Base-by-base conservation (phyloP, 2,329 filamentous ascomycete genomes). In the Cytospora piceicola region DNA sequence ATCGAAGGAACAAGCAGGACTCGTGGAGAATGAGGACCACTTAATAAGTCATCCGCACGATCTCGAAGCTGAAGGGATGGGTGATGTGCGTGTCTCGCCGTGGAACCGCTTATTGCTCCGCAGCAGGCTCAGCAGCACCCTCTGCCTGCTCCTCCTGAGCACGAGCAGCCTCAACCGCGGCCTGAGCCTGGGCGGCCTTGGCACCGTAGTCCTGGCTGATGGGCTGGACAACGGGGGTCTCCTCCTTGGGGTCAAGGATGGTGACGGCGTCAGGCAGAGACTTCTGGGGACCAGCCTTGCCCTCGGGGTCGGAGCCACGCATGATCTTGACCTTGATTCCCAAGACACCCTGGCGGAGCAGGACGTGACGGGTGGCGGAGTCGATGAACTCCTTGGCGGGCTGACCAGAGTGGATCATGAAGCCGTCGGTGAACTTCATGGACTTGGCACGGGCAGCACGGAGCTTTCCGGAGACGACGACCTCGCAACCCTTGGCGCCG, bases 271-370 rank as follows among this genome's bases (percentile, higher is more conserved):
- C 95, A 75, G 95, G 95, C 72, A 99, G 92, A 74, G 93, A 90
- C 90, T 98, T 97, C 85, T 94, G 92, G 76, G 94, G 94, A 75
- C 95, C 93, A 77, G 93, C 89, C 90, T 99, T 99, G 90, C 95
- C 95, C 85, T 98, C 93, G 81, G 95, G 95, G 87, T 99, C 95
- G 76, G 93, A 95, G 80, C 95, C 95, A 82, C 96, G 94, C 95
- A 99, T 99, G 86, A 99, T 99, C 94, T 99, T 99, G 84, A 99
- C 95, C 90, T 99, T 99, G 87, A 99, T 99, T 86, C 95, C 95
- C 73, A 99, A 88, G 73, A 99, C 95, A 92, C 95, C 95, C 88
- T 99, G 95, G 85, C 96, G 92, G 83, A 99, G 94, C 74, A 99
- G 93, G 77, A 99, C 95, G 92, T 99, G 95, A 77, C 95, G 95